Evolutionary conservation across 2,329 filamentous ascomycete species (phyloP).

Genomic region (Calcarisporium arbuscula): DNA sequence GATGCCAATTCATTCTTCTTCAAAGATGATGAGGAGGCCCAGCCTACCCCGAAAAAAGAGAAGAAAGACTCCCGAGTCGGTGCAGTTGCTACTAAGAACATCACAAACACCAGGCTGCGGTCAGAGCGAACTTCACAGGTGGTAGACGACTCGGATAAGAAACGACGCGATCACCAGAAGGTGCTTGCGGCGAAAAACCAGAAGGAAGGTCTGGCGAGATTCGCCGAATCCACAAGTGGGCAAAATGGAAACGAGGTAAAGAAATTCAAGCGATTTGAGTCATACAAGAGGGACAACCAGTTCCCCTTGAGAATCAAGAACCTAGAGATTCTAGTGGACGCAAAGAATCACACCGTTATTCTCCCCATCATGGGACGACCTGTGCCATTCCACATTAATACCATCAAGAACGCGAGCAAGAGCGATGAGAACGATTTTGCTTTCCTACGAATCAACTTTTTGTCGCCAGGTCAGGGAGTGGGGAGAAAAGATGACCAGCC

Average conservation of each 20-base stretch:
- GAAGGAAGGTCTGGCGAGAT: conserved; percentile 76
- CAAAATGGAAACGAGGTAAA: conserved; percentile 90
- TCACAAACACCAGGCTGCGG: conserved; percentile 86
- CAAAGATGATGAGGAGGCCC: conserved; percentile 87
- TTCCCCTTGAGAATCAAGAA: conserved; percentile 78
- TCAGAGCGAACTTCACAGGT: conserved; percentile 84
- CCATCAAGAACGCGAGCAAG: conserved; percentile 98
- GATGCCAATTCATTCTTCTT: conserved; percentile 98
- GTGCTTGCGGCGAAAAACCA: conserved; percentile 84
- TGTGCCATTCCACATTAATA: conserved; percentile 94
- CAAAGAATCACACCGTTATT: conserved; percentile 83
- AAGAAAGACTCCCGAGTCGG: conserved; percentile 79
- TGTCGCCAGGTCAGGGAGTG: conserved; percentile 94
- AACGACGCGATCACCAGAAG: conserved; percentile 86
- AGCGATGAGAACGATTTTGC: conserved; percentile 93
- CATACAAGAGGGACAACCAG: conserved; percentile 96
- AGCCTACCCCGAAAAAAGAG: conserved; percentile 81
- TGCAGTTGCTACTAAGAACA: conserved; percentile 88
- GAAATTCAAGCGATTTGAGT: conserved; percentile 98
- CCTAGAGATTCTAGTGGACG: conserved; percentile 82
- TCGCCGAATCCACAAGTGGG: conserved; percentile 76
- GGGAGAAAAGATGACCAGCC: conserved; percentile 96
- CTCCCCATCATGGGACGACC: conserved; percentile 96
- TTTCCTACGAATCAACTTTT: conserved; percentile 92
- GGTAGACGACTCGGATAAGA: conserved; percentile 84